Conservation (phyloP, 768 basidiomycete species). For the Trichaptum fuscoviolaceum region DNA sequence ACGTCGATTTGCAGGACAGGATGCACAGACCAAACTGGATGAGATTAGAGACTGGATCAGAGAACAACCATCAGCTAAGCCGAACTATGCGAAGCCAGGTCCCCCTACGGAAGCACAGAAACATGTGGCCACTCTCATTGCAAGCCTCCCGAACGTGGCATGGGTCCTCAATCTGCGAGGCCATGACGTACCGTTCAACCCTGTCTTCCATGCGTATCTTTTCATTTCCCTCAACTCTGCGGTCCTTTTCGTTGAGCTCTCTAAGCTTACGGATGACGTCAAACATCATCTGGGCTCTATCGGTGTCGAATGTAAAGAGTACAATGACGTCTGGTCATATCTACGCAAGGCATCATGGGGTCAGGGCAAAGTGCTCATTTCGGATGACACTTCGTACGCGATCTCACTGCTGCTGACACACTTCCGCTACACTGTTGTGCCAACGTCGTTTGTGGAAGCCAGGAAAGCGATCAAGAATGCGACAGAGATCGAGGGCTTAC, state of each 20-base stretch:
- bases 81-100: conserved; percentile 52
- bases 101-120: conserved; percentile 56
- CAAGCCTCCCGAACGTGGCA: conserved; percentile 54
- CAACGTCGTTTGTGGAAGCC: conserved; percentile 57
- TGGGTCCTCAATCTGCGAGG: conserved; percentile 89
- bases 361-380: conserved; percentile 72
- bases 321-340: conserved; percentile 77
- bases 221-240: conserved; percentile 56
- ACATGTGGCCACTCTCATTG: conserved; percentile 63
- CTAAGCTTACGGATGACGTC: conserved; percentile 58
- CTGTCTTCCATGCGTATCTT: conserved; percentile 85
- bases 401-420: conserved; percentile 83
- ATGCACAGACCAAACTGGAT: conserved; percentile 64
- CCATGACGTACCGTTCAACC: conserved; percentile 86
- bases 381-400: conserved; percentile 72
- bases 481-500: conserved; percentile 77
- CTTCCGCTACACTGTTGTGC: conserved; percentile 63
- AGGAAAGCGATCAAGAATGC: conserved; percentile 89
- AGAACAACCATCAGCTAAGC: conserved; percentile 50
- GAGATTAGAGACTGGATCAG: conserved; percentile 68
- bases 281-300: conserved; percentile 51
- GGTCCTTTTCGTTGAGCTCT: conserved; percentile 71
- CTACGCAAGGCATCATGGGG: conserved; percentile 73
- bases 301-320: conserved; percentile 55
- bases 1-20: conserved; percentile 38